phyloP scores from a whole-genome alignment of 2,329 filamentous ascomycete genomes.

The Aspergillus aculeatus region DNA sequence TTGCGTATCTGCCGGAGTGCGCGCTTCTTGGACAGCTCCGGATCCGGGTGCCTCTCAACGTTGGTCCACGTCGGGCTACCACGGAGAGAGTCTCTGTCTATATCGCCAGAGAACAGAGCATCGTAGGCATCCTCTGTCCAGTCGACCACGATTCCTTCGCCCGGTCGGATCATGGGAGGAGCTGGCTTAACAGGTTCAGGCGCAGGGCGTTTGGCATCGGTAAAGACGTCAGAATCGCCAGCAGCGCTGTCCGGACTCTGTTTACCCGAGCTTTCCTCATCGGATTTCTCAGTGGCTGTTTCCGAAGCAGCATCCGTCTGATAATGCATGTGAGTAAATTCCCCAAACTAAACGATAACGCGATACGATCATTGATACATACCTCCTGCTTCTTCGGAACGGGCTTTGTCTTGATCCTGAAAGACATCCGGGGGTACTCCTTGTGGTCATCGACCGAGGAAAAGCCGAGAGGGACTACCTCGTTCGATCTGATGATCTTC shows the following conservation, averaged over 20 bases:
- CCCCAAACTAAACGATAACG: not conserved
- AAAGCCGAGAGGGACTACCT: conserved; percentile 70
- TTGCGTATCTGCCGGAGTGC: conserved; percentile 63
- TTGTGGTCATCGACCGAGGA: conserved; percentile 60
- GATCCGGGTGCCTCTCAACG: conserved; percentile 55
- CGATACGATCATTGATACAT: not conserved
- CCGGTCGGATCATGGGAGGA: conserved; percentile 70
- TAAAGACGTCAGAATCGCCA: conserved; percentile 27
- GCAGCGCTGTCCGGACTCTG: conserved; percentile 20
- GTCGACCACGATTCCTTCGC: conserved; percentile 83
- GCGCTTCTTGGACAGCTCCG: conserved; percentile 64
- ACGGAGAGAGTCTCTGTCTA: conserved; percentile 51
- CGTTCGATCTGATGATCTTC: conserved; percentile 61
- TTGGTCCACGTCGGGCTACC: conserved; percentile 60
- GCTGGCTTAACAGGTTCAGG: conserved; percentile 39
- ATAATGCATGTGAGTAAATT: not conserved
- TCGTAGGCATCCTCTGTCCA: conserved; percentile 74
- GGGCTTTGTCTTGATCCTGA: conserved; percentile 42
- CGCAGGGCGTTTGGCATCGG: conserved; percentile 12
- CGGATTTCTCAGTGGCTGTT: conserved; percentile 23
- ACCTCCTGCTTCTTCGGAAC: conserved; percentile 14
- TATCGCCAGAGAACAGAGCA: conserved; percentile 59
- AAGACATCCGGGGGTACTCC: conserved; percentile 55
- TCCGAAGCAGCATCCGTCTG: conserved; percentile 8
- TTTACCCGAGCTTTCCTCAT: conserved; percentile 12